Evolutionary conservation across 225 moss, liverwort and hornwort genomes (phyloP).

Genomic region (Physcomitrium patens): DNA sequence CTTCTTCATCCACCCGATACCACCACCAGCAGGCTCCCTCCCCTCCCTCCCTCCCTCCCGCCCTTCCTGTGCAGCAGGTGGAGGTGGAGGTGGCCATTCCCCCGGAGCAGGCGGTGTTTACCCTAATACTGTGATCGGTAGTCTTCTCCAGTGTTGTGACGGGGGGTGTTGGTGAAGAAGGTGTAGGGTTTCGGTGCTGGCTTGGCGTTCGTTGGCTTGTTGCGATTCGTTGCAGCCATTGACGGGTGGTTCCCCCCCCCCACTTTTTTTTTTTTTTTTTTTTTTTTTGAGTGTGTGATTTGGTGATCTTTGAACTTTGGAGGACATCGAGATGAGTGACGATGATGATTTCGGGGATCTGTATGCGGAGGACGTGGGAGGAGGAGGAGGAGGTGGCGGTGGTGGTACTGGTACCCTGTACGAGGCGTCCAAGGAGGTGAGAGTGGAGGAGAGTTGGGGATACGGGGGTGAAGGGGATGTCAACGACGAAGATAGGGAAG

Average conservation of each 20-base stretch:
- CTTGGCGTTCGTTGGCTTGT: background rate
- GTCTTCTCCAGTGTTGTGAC: conserved; percentile 20
- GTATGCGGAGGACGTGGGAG: conserved; percentile 81
- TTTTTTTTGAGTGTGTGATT: background rate
- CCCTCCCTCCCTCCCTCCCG: too few species aligned
- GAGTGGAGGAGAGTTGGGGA: conserved; percentile 24
- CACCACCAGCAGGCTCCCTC: too few species aligned
- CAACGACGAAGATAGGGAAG: conserved; percentile 62
- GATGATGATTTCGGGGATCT: conserved; percentile 99
- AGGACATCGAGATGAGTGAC: conserved; percentile 68
- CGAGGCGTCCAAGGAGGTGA: conserved; percentile 46
- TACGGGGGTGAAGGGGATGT: conserved; percentile 28
- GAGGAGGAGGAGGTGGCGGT: conserved; percentile 46
- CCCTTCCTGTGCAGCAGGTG: too few species aligned
- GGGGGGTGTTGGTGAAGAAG: conserved; percentile 36
- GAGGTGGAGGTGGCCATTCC: too few species aligned
- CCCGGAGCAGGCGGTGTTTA: conserved; percentile 1
- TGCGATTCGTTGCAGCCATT: background rate
- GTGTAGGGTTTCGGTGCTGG: conserved; percentile 37
- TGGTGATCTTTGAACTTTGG: background rate
- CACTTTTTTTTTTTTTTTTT: background rate
- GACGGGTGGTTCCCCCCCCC: too few species aligned
- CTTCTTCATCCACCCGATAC: too few species aligned
- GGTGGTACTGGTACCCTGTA: conserved; percentile 53
- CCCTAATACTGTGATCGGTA: conserved; percentile 46